These are phyloP conservation scores for Colletotrichum sp. DNA, from an alignment of 2,329 filamentous ascomycete species.

Conservation along the genomic window DNA sequence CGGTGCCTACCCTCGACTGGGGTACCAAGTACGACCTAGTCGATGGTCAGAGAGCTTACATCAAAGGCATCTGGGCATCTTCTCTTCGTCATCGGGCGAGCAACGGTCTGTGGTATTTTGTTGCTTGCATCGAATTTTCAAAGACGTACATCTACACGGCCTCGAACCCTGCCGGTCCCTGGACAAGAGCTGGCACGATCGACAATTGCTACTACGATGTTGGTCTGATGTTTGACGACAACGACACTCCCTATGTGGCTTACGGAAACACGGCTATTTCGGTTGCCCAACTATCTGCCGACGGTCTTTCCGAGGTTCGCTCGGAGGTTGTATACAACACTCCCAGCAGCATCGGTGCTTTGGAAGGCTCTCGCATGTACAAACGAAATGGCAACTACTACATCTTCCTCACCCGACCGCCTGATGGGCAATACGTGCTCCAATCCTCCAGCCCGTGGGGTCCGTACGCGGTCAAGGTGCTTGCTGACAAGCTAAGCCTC, in stretches of 20 bases:
- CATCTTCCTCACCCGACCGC: slow-evolving; percentile 50
- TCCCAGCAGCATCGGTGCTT: neutral
- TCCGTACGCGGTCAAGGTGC: slow-evolving; percentile 47
- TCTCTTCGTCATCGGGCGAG: slow-evolving; percentile 35
- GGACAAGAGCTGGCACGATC: neutral
- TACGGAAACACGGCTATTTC: slow-evolving; percentile 37
- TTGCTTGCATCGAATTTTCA: slow-evolving; percentile 17
- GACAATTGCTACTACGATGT: slow-evolving; percentile 21
- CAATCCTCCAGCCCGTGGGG: slow-evolving; percentile 52
- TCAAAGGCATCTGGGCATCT: slow-evolving; percentile 58
- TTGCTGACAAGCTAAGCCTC: slow-evolving; percentile 35
- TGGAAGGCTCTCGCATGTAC: slow-evolving; percentile 59
- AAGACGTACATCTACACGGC: slow-evolving; percentile 22
- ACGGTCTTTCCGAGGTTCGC: neutral
- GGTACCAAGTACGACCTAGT: slow-evolving; percentile 49
- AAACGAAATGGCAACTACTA: slow-evolving; percentile 58
- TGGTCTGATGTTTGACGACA: slow-evolving; percentile 41
- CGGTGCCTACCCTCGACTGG: slow-evolving; percentile 41
- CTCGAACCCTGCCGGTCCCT: neutral
- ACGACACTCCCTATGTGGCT: slow-evolving; percentile 42
- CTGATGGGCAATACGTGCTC: slow-evolving; percentile 48
- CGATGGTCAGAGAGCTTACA: slow-evolving; percentile 47
- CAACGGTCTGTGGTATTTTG: slow-evolving; percentile 20
- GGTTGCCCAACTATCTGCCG: neutral
- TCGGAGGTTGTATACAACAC: neutral